Conservation (phyloP, 495 filamentous ascomycete genomes). For the Alectoria sarmentosa region DNA sequence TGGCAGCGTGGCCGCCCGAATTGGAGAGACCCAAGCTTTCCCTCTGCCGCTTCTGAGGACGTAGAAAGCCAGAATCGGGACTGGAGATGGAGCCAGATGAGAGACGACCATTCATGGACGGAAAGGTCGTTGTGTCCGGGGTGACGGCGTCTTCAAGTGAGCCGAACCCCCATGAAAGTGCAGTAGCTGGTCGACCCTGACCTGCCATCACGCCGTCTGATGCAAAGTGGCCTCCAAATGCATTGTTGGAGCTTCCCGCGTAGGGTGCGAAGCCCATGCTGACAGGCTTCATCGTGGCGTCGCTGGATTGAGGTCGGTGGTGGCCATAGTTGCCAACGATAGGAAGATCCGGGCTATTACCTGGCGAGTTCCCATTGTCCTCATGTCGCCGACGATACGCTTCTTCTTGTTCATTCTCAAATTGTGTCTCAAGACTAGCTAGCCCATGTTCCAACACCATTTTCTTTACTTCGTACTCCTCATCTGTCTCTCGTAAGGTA, state of each 20-base stretch:
- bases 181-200: slow-evolving; percentile 1
- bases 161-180: slow-evolving; percentile 17
- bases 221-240: slow-evolving; percentile 16
- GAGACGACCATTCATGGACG: slow-evolving; percentile 5
- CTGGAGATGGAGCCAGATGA: slow-evolving; percentile 17
- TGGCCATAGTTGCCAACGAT: slow-evolving; percentile 5
- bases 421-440: slow-evolving; percentile 13
- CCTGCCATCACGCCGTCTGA: slow-evolving; percentile 17
- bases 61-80: slow-evolving; percentile 28
- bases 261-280: slow-evolving; percentile 6
- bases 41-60: slow-evolving; percentile 24
- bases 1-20: slow-evolving; percentile 8
- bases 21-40: slow-evolving; percentile 17
- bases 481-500: background rate
- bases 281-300: background rate
- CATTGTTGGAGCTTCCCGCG: slow-evolving; percentile 15
- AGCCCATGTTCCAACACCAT: slow-evolving; percentile 14
- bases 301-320: slow-evolving; percentile 14
- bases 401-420: slow-evolving; percentile 1
- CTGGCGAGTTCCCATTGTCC: background rate
- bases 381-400: slow-evolving; percentile 9
- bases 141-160: slow-evolving; percentile 4
- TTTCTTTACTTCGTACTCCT: slow-evolving; percentile 4
- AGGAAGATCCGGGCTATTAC: background rate
- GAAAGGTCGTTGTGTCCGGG: background rate